Evolutionary conservation across 495 filamentous ascomycete genomes (phyloP).

Genomic region (Hypoxylon fragiforme): DNA sequence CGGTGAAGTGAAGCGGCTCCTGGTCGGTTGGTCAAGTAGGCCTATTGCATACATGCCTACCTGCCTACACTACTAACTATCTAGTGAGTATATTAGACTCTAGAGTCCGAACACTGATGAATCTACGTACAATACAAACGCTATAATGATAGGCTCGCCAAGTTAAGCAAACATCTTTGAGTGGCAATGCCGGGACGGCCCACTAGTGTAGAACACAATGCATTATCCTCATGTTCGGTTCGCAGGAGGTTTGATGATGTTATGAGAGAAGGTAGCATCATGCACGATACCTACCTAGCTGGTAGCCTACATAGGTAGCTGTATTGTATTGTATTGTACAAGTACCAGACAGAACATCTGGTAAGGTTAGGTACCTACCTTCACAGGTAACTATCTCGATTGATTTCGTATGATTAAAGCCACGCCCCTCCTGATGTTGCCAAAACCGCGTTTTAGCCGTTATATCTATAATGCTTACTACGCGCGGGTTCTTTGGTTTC

Average conservation of each 20-base stretch:
- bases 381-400: not conserved
- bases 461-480: conserved; percentile 30
- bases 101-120: too few relatives aligned
- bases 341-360: too few relatives aligned
- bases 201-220: conserved; percentile 12
- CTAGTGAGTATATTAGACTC: too few relatives aligned
- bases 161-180: not conserved
- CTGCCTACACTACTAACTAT: too few relatives aligned
- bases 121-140: too few relatives aligned
- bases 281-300: not conserved
- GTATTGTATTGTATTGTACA: too few relatives aligned
- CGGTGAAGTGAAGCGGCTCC: too few relatives aligned
- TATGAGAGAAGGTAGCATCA: not conserved
- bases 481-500: conserved; percentile 14
- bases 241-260: conserved; percentile 5
- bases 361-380: too few relatives aligned
- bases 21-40: too few relatives aligned
- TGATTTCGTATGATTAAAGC: not conserved
- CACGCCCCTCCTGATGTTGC: conserved; percentile 1
- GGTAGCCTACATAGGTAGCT: too few relatives aligned
- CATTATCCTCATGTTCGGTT: conserved; percentile 13
- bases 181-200: conserved; percentile 7
- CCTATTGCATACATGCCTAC: too few relatives aligned
- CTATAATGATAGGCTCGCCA: not conserved
- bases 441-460: conserved; percentile 18